phyloP scores from a whole-genome alignment of 1,284 basidiomycete species.

The Leccinum angustisporum region DNA sequence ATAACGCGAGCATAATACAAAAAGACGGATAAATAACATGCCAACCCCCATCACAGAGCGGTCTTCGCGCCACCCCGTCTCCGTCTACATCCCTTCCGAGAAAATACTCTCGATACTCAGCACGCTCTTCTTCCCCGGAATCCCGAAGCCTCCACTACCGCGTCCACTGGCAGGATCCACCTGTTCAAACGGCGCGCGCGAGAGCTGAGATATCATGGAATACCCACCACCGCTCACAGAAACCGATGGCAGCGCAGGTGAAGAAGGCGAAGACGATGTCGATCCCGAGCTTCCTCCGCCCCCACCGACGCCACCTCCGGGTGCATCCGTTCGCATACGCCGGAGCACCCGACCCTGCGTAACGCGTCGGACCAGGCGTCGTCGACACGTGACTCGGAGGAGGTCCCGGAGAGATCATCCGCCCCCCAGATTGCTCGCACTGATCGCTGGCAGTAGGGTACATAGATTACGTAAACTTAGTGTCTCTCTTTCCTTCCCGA shows the following conservation, averaged over 20 bases:
- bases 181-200: constrained; percentile 30
- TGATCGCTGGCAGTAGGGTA: not conserved
- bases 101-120: constrained; percentile 75
- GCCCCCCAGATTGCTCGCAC: not conserved
- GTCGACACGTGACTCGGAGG: constrained; percentile 3
- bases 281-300: constrained; percentile 12
- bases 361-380: constrained; percentile 15
- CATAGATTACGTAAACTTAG: not conserved
- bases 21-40: constrained; percentile 1
- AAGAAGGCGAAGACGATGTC: constrained; percentile 28
- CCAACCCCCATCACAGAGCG: not conserved
- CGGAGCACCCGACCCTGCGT: constrained; percentile 10
- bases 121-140: constrained; percentile 57
- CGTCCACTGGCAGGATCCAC: constrained; percentile 27
- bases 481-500: not conserved
- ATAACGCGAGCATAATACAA: not conserved
- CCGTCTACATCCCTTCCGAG: constrained; percentile 37
- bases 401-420: too few relatives aligned
- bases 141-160: constrained; percentile 13
- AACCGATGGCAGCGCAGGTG: constrained; percentile 25
- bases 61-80: not conserved
- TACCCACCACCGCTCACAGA: constrained; percentile 24
- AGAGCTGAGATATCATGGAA: constrained; percentile 34
- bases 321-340: constrained; percentile 14
- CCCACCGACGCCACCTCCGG: constrained; percentile 10